Evolutionary conservation across 1,284 basidiomycete species (phyloP), one percentile per base, ranked within the genome.

Genomic region (Apiotrichum brassicae): DNA sequence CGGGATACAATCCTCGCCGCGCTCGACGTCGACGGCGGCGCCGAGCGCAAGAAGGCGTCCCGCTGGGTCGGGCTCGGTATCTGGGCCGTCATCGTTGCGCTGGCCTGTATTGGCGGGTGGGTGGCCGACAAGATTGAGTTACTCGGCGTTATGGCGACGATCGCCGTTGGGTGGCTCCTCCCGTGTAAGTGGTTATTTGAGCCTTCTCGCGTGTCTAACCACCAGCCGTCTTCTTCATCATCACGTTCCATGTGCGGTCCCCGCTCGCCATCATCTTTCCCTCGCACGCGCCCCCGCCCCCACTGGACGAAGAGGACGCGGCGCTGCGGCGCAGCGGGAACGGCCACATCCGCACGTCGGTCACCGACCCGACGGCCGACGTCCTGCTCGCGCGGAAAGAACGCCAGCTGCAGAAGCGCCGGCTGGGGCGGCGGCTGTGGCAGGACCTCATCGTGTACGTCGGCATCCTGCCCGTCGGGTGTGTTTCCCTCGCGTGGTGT

Each of bases 371-470:
- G 1, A 57, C 63, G 0, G 61, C 57, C 8, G 74, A 75, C 53
- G 53, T 64, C 2, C 60, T 75, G 43, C 57, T 75, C n/a, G 72
- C 71, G 23, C 53, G 68, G 30, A 75, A 75, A 48, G 74, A 75
- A 53, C 51, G 65, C 13, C 73, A 75, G 57, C 56, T 75, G 41
- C 74, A 75, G 59, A 69, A 67, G 38, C 61, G 70, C n/a, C 53
- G 72, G 36, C 56, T 65, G 20, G 72, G 70, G 0, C 61, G 72
- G 43, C 52, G 73, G 33, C 49, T 74, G 41, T 75, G 73, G 73
- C 73, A 75, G 60, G 73, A 75, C 53, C 48, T 71, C 41, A 70
- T 75, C 34, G 72, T 75, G 13, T 74, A 73, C 48, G 54, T 75
- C 13, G 73, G 72, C 18, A 73, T 73, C 37, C 44, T 73, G 35